Conservation (phyloP, 805 yeast genomes). For the Candida verbasci region DNA sequence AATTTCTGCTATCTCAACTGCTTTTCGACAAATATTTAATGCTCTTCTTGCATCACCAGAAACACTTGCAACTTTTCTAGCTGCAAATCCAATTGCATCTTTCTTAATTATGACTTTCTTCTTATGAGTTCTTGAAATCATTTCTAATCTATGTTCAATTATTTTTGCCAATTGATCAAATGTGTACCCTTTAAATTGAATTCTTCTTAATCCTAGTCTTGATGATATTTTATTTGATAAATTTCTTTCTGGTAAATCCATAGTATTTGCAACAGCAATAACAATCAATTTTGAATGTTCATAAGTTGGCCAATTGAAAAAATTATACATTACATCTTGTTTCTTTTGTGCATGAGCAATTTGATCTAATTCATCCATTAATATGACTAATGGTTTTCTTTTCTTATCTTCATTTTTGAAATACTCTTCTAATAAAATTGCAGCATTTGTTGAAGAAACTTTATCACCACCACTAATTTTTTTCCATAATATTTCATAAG, state of each 20-base stretch:
- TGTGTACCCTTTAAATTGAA: conserved; percentile 86
- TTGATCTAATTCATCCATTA: conserved; percentile 93
- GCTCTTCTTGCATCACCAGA: conserved; percentile 98
- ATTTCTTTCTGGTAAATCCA: conserved; percentile 92
- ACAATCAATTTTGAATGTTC: conserved; percentile 75
- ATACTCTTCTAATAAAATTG: conserved; percentile 64
- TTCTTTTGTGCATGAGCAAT: conserved; percentile 77
- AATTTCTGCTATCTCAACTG: conserved; percentile 79
- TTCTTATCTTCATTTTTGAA: conserved; percentile 41
- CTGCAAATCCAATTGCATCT: conserved; percentile 87
- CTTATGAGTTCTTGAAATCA: conserved; percentile 26
- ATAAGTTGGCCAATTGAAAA: conserved; percentile 96
- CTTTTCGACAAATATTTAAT: conserved; percentile 78
- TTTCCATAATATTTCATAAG: conserved; percentile 82
- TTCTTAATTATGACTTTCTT: conserved; percentile 45
- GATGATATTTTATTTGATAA: conserved; percentile 87
- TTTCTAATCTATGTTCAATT: conserved; percentile 64
- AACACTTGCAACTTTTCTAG: conserved; percentile 91
- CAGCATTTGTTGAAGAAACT: conserved; percentile 60
- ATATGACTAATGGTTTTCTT: conserved; percentile 59
- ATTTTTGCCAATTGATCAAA: conserved; percentile 73
- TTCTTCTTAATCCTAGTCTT: conserved; percentile 80
- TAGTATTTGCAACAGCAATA: conserved; percentile 92
- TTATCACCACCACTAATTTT: conserved; percentile 51
- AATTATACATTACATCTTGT: conserved; percentile 88